phyloP scores from a whole-genome alignment of 257 asterid genomes.

The Galeopsis tetrahit region DNA sequence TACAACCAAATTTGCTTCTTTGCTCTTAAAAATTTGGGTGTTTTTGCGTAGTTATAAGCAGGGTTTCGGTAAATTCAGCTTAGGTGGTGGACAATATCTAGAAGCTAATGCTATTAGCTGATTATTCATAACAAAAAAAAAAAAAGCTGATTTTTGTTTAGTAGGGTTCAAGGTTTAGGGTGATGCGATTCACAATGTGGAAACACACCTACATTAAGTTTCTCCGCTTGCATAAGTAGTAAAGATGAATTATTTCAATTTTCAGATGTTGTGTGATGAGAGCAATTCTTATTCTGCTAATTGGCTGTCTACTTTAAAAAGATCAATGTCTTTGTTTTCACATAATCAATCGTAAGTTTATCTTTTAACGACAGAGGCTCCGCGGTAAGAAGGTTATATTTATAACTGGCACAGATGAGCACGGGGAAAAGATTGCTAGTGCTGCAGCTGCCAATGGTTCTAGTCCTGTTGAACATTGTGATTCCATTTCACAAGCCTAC shows the following conservation, averaged over 20 bases:
- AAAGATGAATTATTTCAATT: neutral
- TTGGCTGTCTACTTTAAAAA: constrained; percentile 9
- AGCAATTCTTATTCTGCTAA: neutral
- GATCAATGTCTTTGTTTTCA: neutral
- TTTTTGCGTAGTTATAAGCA: neutral
- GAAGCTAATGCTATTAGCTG: too few relatives aligned
- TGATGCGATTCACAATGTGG: too few relatives aligned
- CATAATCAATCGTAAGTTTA: constrained; percentile 14
- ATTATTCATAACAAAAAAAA: too few relatives aligned
- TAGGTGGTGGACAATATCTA: constrained; percentile 13
- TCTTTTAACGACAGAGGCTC: constrained; percentile 69
- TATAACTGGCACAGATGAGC: constrained; percentile 96
- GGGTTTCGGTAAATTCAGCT: neutral
- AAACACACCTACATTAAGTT: neutral
- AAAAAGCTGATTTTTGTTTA: too few relatives aligned
- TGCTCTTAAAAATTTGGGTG: neutral
- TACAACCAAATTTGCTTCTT: neutral
- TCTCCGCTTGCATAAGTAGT: neutral
- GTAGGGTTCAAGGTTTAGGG: too few relatives aligned
- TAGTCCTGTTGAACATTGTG: constrained; percentile 80
- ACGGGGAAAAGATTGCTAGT: constrained; percentile 91
- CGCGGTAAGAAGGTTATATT: constrained; percentile 78
- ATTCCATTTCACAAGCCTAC: constrained; percentile 76
- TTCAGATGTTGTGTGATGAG: neutral
- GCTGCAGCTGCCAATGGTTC: constrained; percentile 83